Base-by-base conservation (phyloP, 179 eudicot species). In the Monotropa hypopitys region DNA sequence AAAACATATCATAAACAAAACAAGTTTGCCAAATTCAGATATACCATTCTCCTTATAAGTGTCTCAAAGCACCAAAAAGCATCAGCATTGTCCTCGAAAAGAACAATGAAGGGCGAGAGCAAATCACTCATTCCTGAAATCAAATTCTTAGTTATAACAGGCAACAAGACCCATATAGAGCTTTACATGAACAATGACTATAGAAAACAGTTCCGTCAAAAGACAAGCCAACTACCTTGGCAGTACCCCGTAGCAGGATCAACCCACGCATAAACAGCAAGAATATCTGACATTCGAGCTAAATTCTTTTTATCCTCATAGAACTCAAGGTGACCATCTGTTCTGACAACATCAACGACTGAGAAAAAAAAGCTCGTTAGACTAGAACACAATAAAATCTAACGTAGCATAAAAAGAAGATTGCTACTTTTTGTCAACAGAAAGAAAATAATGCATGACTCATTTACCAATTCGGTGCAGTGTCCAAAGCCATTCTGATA, bases 51-150 rank as follows among this genome's bases (percentile, higher is more conserved):
- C 80, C 98, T 89, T 78, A 95, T 79, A 87, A 95, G 98, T 97
- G 90, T 95, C 87, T 95, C 99, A 82, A 95, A 95, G 87, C 99
- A 91, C 99, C 99, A 95, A 85, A 95, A 95, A 68, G 99, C 99
- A 88, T 95, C 99, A 79, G 99, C 99, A 80, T 95, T 85, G 84
- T 95, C 92, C 87, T 95, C 99, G 71, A 93, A 95, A 78, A 95
- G 97, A 77, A 95, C 97, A 21, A 95, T 88, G 82, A 95, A 95
- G 51, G 99, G 99, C 61, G 99, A 95, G 67, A 95, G 87, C 83
- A 95, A 81, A 84, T 95, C 99, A 63, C 99, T 95, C 99, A 95
- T 93, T 72, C 99, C 99, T 95, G 86, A 54, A 79, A 73, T 72
- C 61, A 53, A 63, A 33, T 45, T 66, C 46, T 18, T 74, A 79